Percentiles rank a stretch among this genome's conserved stretches.
Conservation (phyloP, 2,329 filamentous ascomycete genomes). For the Penicillium decumbens region DNA sequence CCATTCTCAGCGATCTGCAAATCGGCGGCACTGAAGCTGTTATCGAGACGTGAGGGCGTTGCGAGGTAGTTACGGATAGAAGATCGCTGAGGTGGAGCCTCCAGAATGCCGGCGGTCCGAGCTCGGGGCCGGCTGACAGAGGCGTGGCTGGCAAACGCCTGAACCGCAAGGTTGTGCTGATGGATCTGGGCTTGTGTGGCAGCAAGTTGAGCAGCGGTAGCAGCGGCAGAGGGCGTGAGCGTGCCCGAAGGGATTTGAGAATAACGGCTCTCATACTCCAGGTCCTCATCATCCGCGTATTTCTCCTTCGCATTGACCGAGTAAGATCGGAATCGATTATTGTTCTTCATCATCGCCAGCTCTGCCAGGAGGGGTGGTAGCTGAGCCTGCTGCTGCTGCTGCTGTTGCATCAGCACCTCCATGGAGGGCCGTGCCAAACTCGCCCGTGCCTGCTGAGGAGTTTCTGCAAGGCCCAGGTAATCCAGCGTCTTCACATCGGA, state of each 20-base stretch:
- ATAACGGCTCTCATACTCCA: slow-evolving; percentile 63
- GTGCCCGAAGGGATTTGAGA: slow-evolving; percentile 55
- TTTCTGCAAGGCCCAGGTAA: slow-evolving; percentile 91
- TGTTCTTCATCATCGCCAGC: slow-evolving; percentile 69
- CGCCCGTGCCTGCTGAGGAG: slow-evolving; percentile 73
- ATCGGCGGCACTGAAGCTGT: slow-evolving; percentile 69
- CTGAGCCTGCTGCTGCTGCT: slow-evolving; percentile 41
- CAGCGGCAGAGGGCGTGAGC: slow-evolving; percentile 55
- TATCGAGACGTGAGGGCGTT: slow-evolving; percentile 70
- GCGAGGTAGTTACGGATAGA: slow-evolving; percentile 70
- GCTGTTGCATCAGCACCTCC: slow-evolving; percentile 47
- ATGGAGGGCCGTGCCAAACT: slow-evolving; percentile 61
- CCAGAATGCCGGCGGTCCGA: slow-evolving; percentile 84
- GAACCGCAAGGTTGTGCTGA: slow-evolving; percentile 87
- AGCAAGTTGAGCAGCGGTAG: slow-evolving; percentile 55
- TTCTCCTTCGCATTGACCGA: slow-evolving; percentile 98
- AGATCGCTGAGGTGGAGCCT: slow-evolving; percentile 63
- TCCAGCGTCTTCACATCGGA: slow-evolving; percentile 90
- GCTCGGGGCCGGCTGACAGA: slow-evolving; percentile 79
- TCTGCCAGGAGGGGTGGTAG: slow-evolving; percentile 66
- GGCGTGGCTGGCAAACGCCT: slow-evolving; percentile 83
- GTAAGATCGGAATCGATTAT: slow-evolving; percentile 91
- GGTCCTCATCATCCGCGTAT: slow-evolving; percentile 83
- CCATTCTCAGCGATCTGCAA: slow-evolving; percentile 68
- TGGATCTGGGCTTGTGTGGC: slow-evolving; percentile 67